Percentiles rank a stretch among this genome's conserved stretches.
Conservation (phyloP, 169 alveolate genomes). For the Eimeria acervulina region DNA sequence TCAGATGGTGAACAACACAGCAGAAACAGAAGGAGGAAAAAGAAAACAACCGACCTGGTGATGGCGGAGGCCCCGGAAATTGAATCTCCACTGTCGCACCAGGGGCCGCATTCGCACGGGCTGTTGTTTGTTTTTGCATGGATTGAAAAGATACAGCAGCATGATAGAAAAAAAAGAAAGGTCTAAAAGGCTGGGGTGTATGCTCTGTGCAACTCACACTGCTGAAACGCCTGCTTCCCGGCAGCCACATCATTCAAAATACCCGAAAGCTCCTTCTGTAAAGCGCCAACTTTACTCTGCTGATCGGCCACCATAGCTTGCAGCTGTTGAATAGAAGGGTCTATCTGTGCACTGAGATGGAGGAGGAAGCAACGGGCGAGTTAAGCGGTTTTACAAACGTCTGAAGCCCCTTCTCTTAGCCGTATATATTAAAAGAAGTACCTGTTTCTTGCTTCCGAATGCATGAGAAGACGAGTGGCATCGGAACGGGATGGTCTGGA, state of each 20-base stretch:
- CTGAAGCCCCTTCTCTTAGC: no score
- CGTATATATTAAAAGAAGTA: not conserved
- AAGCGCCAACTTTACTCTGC: slow-evolving; percentile 56
- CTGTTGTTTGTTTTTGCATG: no score
- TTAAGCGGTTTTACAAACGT: no score
- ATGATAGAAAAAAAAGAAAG: not conserved
- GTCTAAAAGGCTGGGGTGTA: no score
- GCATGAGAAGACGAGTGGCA: not conserved
- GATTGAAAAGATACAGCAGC: no score
- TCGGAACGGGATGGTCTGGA: not conserved
- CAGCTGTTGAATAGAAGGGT: slow-evolving; percentile 56
- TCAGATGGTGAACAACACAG: not conserved
- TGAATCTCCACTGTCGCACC: slow-evolving; percentile 54
- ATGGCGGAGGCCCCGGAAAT: slow-evolving; percentile 55
- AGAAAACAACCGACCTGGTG: slow-evolving; percentile 1
- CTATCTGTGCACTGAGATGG: slow-evolving; percentile 2
- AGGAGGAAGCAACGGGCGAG: no score
- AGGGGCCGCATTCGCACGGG: slow-evolving; percentile 11
- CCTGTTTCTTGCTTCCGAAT: not conserved
- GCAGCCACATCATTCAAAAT: slow-evolving; percentile 29
- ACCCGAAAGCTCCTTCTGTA: slow-evolving; percentile 59
- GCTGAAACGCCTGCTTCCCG: slow-evolving; percentile 58
- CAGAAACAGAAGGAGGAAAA: not conserved
- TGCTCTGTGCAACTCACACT: slow-evolving; percentile 44
- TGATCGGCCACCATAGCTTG: slow-evolving; percentile 65